Conservation (phyloP, 2,329 filamentous ascomycete genomes). For the Dothideomycetes sp. region DNA sequence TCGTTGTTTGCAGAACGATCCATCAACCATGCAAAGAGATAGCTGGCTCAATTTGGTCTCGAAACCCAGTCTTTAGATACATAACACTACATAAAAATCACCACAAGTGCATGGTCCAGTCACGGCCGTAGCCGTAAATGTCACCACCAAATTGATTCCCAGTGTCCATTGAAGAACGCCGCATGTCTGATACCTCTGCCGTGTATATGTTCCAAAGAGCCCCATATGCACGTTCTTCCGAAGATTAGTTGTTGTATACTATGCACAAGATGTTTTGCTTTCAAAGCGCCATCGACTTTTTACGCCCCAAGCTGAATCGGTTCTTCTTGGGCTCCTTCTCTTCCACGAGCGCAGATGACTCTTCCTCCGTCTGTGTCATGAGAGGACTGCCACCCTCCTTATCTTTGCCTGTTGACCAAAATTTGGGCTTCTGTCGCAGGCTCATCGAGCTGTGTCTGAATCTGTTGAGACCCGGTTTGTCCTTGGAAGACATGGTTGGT, state of each 20-base stretch:
- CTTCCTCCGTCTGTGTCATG: slow-evolving; percentile 18
- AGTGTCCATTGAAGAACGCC: no score
- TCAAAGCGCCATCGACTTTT: slow-evolving; percentile 46
- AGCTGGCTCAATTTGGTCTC: no score
- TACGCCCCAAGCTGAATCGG: slow-evolving; percentile 60
- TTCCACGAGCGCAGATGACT: slow-evolving; percentile 9
- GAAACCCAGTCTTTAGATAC: background rate
- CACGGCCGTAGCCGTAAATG: no score
- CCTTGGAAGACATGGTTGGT: slow-evolving; percentile 12
- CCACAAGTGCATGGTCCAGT: no score
- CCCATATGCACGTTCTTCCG: slow-evolving; percentile 5
- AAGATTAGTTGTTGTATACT: background rate
- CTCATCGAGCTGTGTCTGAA: slow-evolving; percentile 66
- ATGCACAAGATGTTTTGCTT: background rate
- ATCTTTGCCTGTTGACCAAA: slow-evolving; percentile 43
- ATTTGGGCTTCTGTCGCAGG: slow-evolving; percentile 66
- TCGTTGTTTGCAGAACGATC: no score
- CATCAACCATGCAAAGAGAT: no score
- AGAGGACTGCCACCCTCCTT: slow-evolving; percentile 37
- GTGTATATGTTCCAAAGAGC: slow-evolving; percentile 7
- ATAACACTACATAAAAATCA: no score
- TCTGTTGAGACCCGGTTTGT: slow-evolving; percentile 22
- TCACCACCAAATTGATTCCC: no score
- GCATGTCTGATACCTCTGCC: no score
- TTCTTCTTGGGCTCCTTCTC: slow-evolving; percentile 44